Evolutionary conservation across 2,329 filamentous ascomycete genomes (phyloP), one percentile per base, ranked within the genome.

Genomic region (Neopestalotiopsis sp.): DNA sequence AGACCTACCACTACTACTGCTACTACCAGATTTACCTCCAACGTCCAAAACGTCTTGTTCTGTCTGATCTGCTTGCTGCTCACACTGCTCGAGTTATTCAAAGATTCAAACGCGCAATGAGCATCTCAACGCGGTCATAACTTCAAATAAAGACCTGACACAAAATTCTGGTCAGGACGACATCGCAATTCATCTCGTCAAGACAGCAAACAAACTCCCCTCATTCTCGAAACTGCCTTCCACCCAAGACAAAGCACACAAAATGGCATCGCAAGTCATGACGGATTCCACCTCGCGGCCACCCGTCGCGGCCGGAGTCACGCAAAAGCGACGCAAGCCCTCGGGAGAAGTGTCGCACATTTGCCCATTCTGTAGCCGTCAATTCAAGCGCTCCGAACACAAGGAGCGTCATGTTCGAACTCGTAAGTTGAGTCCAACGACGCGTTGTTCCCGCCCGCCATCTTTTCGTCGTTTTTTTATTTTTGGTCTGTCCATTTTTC

Each of bases 341-440:
- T 62, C 59, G 30, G 59, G 59, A 14, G 59, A 38, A 40, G n/a
- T 13, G 34, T 38, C 59, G 12, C 59, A 62, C 59, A 34, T 38
- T n/a, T 62, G 59, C 40, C 59, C 59, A 17, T 81, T 83, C 72
- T 85, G 83, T 70, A 80, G 78, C 63, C 75, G 83, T 61, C 78
- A 75, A 61, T 85, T 85, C 77, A 83, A 84, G 73, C 79, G 83
- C 28, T 82, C 82, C 56, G 83, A 85, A 73, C 83, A 85, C 73
- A 71, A 84, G 68, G 82, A 83, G 70, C 80, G 83, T 68, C 83
- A 85, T 75, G 78, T 84, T 61, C 79, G 83, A 70, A 85, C 82
- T 63, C 83, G 83, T 85, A 73, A 78, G 83, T 67, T 65, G n/a
- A 30, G 30, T 13, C 59, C 32, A 62, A 20, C 34, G 14, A 12